Percentiles rank a stretch among this genome's conserved stretches.
phyloP scores from a whole-genome alignment of 805 yeast species.

The Saccharomycopsis sp. region DNA sequence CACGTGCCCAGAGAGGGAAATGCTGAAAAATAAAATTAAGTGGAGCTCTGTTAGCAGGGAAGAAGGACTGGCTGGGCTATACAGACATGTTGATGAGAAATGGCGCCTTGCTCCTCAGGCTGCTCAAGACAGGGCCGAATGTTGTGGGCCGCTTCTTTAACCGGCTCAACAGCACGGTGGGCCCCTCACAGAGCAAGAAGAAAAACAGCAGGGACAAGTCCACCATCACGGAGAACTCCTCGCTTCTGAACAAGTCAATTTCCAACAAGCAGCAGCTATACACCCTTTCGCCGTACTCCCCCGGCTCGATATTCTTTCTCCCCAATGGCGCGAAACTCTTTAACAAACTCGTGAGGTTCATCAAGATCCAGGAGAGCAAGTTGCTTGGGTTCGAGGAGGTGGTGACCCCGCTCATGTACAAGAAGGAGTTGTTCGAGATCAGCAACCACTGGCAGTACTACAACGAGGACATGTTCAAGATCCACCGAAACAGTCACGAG shows the following conservation, averaged over 20 bases:
- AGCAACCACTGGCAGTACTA: constrained; percentile 97
- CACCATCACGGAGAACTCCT: constrained; percentile 14
- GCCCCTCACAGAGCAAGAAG: constrained; percentile 13
- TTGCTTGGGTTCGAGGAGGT: constrained; percentile 86
- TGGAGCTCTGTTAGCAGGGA: too few relatives aligned
- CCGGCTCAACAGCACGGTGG: too few relatives aligned
- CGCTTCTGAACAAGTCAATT: constrained; percentile 13
- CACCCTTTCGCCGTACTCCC: constrained; percentile 71
- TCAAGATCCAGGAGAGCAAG: constrained; percentile 68
- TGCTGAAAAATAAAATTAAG: too few relatives aligned
- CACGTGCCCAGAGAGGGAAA: too few relatives aligned
- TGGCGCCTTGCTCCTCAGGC: too few relatives aligned
- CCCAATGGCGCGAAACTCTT: constrained; percentile 89
- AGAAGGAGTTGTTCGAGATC: constrained; percentile 73
- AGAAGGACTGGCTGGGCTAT: too few relatives aligned
- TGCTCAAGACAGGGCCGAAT: too few relatives aligned
- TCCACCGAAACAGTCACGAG: constrained; percentile 42
- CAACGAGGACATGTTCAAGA: constrained; percentile 88
- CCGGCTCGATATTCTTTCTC: constrained; percentile 85
- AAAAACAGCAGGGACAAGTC: constrained; percentile 17
- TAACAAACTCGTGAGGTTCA: constrained; percentile 68
- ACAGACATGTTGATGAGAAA: too few relatives aligned
- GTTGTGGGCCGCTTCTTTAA: too few relatives aligned
- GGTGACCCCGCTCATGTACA: constrained; percentile 82
- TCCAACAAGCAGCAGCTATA: constrained; percentile 64